These are phyloP conservation scores for Peronospora farinosa DNA, from an alignment of 352 stramenopile genomes.

Conservation along the genomic window DNA sequence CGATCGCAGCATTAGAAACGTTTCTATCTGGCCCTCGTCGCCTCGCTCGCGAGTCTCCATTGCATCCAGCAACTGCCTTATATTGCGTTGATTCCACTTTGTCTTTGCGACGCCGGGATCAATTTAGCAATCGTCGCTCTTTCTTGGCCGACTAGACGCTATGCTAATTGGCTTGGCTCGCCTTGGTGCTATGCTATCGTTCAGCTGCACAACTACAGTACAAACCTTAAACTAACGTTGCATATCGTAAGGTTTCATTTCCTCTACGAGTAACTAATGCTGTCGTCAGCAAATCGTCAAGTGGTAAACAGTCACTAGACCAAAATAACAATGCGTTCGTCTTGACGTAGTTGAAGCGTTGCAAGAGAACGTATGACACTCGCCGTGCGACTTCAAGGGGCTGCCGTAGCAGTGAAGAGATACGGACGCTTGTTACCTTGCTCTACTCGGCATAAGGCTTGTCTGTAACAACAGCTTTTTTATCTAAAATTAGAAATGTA, in stretches of 20 bases:
- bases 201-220: slow-evolving; percentile 4
- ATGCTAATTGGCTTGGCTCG: background rate
- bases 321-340: slow-evolving; percentile 7
- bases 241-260: background rate
- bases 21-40: slow-evolving; percentile 12
- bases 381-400: background rate
- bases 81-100: too few species aligned
- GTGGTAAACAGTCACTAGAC: background rate
- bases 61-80: slow-evolving; percentile 2
- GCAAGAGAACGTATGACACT: background rate
- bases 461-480: slow-evolving; percentile 11
- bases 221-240: slow-evolving; percentile 1
- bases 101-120: slow-evolving; percentile 3
- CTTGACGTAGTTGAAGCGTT: slow-evolving; percentile 14
- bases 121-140: slow-evolving; percentile 16
- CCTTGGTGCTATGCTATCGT: slow-evolving; percentile 3
- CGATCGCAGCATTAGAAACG: slow-evolving; percentile 1
- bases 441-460: background rate
- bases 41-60: background rate
- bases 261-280: too few species aligned
- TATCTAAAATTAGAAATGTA: slow-evolving; percentile 16
- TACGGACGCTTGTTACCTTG: slow-evolving; percentile 20
- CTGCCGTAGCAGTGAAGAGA: slow-evolving; percentile 12
- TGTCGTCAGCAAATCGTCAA: slow-evolving; percentile 2
- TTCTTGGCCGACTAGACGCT: too few species aligned